Conservation (phyloP, 2,329 filamentous ascomycete genomes). For the Neonectria punicea region DNA sequence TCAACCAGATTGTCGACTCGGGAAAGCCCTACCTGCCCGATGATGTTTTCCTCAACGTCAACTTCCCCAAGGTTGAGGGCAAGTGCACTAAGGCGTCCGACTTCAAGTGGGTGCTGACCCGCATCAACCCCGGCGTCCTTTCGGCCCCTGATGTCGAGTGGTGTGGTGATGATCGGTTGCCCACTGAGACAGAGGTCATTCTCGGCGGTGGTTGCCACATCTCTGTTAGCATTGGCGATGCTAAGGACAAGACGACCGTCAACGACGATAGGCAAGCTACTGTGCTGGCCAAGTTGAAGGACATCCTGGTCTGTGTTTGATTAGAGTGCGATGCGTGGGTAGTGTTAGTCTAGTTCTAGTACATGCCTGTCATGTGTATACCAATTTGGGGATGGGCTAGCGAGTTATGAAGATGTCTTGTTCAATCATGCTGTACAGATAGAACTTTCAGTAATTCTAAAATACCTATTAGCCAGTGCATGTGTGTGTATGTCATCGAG, state of each 20-base stretch:
- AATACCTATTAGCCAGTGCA: neutral
- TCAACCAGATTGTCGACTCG: conserved; percentile 62
- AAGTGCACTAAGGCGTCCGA: conserved; percentile 62
- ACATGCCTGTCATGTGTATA: conserved; percentile 13
- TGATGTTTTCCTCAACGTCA: conserved; percentile 74
- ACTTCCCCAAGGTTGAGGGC: conserved; percentile 66
- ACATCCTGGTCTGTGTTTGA: conserved; percentile 44
- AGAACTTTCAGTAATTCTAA: neutral
- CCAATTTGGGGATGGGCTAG: neutral
- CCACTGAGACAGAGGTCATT: conserved; percentile 67
- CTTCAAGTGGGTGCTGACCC: conserved; percentile 72
- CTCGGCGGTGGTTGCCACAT: conserved; percentile 65
- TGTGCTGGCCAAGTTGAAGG: conserved; percentile 47
- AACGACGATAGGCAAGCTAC: conserved; percentile 44
- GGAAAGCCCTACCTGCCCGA: conserved; percentile 72
- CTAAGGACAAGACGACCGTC: conserved; percentile 67
- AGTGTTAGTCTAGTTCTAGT: neutral
- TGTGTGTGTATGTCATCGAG: neutral
- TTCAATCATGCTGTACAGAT: neutral
- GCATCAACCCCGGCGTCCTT: conserved; percentile 67
- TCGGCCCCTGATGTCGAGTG: conserved; percentile 64
- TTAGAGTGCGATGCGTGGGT: neutral
- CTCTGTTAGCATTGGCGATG: conserved; percentile 71
- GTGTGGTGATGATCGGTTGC: conserved; percentile 66
- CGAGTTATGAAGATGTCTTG: neutral